Percentiles rank a stretch among this genome's conserved stretches.
Conservation (phyloP, 148 eudicot species). For the Rhododendron henanense region DNA sequence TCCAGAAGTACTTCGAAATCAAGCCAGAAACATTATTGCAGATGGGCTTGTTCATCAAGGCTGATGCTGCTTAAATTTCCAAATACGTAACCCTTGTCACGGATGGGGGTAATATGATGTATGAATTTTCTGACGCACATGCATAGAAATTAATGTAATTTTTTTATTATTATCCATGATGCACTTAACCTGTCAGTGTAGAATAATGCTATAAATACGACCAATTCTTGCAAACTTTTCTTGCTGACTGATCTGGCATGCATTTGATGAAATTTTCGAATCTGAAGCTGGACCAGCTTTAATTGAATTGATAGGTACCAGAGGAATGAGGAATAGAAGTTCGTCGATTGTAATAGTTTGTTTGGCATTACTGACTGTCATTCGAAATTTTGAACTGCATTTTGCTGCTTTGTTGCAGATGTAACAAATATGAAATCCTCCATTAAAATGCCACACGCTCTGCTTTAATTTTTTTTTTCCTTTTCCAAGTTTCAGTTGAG, state of each 20-base stretch:
- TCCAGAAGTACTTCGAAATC: conserved; percentile 57
- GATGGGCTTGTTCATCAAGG: conserved; percentile 41
- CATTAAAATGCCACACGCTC: background rate
- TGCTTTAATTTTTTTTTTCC: background rate
- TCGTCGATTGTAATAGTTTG: background rate
- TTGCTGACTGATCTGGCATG: background rate
- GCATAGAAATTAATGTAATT: background rate
- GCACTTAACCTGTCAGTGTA: background rate
- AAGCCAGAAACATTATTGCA: conserved; percentile 67
- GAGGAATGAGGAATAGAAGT: background rate
- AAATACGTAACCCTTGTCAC: background rate
- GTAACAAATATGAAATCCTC: background rate
- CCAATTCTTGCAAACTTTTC: background rate
- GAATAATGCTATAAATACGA: background rate
- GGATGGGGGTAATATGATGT: background rate
- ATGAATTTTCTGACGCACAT: background rate
- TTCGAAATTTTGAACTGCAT: background rate
- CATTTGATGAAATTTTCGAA: background rate
- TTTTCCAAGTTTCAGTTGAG: background rate
- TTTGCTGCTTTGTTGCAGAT: background rate
- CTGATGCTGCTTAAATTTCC: conserved; percentile 11
- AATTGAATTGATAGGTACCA: background rate
- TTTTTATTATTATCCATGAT: background rate
- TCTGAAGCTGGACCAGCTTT: background rate
- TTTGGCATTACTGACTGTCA: background rate